Base-by-base conservation (phyloP, 2,329 filamentous ascomycete genomes). In the Neonectria sp. region DNA sequence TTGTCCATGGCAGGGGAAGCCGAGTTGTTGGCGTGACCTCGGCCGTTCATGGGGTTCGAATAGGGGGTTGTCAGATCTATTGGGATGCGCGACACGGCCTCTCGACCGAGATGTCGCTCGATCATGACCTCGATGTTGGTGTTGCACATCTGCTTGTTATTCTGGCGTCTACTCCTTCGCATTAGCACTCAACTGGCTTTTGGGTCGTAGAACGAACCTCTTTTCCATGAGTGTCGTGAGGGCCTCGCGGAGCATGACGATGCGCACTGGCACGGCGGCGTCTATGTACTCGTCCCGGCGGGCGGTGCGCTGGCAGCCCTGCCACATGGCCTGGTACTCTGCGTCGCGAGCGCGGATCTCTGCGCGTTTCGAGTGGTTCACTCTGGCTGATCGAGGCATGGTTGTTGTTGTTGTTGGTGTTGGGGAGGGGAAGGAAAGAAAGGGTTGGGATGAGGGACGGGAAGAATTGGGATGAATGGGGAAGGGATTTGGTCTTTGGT, bases 301-400 rank as follows among this genome's bases (percentile, higher is more conserved):
- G 6, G 65, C 29, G 43, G 63, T 43, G 40, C 74, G 74, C 4
- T 74, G 68, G 46, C 68, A 74, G 25, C 60, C 60, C 52, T 74
- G 73, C 74, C 74, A 76, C 45, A 76, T 56, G 9, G 74, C 68
- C 9, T 76, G 74, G 21, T 76, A 76, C 43, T 76, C 74, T 33
- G 74, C 74, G 0, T 71, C 73, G 2, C 70, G 71, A 27, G 64
- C 64, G 17, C 29, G 52, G 11, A 27, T 6, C 21, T 71, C 68
- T 29, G 37, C 1, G 33, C 66, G 60, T 6, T 60, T 65, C 29
- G 27, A 31, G 24, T 40, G 21, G 25, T 59, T 15, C 25, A 56
- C 33, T 8, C 24, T 6, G 49, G 51, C n/a, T 52, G 56, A 3
- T 37, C 60, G 37, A 17, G 70, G 53, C 72, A 75, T 73, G 35